These are phyloP conservation scores for Zygnema cylindricum DNA, from an alignment of 139 green algal genomes.

Conservation along the genomic window DNA sequence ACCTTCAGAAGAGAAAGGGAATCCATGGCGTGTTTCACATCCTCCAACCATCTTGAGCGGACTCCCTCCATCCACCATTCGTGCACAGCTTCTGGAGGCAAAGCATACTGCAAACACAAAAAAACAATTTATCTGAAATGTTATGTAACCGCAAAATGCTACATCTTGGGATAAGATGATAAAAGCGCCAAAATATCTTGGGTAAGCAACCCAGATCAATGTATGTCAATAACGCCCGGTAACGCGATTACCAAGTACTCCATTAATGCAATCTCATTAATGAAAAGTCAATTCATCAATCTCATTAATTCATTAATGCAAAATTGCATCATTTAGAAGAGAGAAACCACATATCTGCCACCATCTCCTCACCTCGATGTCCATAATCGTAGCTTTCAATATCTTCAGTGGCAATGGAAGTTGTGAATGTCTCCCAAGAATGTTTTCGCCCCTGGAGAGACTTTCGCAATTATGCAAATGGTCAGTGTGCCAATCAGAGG, in stretches of 20 bases:
- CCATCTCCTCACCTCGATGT: conserved; percentile 45
- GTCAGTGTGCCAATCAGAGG: not conserved
- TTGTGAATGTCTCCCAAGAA: not conserved
- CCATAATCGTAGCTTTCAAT: conserved; percentile 31
- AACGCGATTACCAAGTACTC: too few species aligned
- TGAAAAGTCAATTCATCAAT: too few species aligned
- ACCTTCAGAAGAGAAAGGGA: conserved; percentile 61
- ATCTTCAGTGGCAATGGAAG: not conserved
- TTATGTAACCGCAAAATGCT: too few species aligned
- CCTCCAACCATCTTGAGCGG: conserved; percentile 49
- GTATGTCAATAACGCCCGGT: too few species aligned
- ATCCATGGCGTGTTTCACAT: conserved; percentile 58
- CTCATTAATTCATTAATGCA: too few species aligned
- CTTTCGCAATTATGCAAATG: not conserved
- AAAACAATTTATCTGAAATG: too few species aligned
- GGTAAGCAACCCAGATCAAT: too few species aligned
- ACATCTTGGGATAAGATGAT: too few species aligned
- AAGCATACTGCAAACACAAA: conserved; percentile 16
- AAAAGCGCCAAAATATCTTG: too few species aligned
- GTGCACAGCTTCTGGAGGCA: conserved; percentile 37
- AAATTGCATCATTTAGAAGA: too few species aligned
- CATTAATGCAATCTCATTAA: too few species aligned
- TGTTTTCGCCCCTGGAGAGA: not conserved
- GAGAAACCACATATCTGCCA: too few species aligned
- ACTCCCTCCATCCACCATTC: conserved; percentile 34